A percentile compares a stretch with the other conserved stretches of the same genome.
Evolutionary conservation across 192 early-diverging fungal genomes (phyloP).

Genomic region (Linnemannia zychae): DNA sequence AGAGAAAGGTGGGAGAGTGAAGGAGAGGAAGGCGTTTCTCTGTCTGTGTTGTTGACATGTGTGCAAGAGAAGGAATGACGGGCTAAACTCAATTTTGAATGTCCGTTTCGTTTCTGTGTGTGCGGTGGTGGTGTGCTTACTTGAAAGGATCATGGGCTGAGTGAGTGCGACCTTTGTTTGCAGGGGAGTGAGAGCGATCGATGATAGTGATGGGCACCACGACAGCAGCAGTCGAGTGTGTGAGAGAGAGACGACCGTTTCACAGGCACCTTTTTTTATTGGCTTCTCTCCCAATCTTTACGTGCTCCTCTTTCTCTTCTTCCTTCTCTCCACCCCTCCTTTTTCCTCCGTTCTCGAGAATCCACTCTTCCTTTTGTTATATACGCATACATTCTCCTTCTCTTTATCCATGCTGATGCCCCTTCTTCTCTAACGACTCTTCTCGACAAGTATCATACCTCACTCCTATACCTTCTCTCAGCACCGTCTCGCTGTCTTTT

Average conservation of each 20-base stretch:
- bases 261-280: neutral
- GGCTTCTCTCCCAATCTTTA: neutral
- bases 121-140: too few species aligned
- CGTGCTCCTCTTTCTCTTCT: neutral
- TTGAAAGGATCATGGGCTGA: neutral
- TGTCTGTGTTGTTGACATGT: neutral
- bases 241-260: neutral
- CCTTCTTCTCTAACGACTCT: constrained; percentile 1
- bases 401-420: neutral
- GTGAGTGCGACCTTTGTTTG: too few species aligned
- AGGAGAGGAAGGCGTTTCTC: neutral
- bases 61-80: neutral
- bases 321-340: neutral
- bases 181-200: neutral
- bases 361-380: neutral
- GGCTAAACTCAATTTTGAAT: too few species aligned
- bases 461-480: neutral
- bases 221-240: too few species aligned
- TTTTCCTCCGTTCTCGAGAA: neutral
- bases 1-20: neutral
- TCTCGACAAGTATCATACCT: too few species aligned
- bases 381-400: too few species aligned
- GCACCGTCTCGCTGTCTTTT: neutral
- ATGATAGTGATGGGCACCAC: too few species aligned
- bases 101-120: too few species aligned